phyloP scores from a whole-genome alignment of 2,329 filamentous ascomycete species.

The Orbilia quercus region DNA sequence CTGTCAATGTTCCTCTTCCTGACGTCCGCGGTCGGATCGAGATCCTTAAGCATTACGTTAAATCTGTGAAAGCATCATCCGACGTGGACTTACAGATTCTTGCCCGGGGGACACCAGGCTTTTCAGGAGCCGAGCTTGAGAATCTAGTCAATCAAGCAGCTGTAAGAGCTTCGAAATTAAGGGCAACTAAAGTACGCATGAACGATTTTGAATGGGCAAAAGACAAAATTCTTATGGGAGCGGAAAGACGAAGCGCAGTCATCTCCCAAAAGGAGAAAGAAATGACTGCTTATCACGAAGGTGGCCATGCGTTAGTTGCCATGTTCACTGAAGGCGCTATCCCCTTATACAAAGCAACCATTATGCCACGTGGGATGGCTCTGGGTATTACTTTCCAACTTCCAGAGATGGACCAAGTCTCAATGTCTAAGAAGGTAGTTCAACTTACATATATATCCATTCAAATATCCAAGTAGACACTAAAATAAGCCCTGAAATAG shows the following conservation, averaged over 20 bases:
- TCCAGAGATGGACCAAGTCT: slow-evolving; percentile 92
- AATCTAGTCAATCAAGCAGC: slow-evolving; percentile 97
- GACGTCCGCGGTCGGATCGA: slow-evolving; percentile 93
- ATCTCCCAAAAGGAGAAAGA: slow-evolving; percentile 94
- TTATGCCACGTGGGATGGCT: slow-evolving; percentile 87
- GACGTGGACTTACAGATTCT: slow-evolving; percentile 87
- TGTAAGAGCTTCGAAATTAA: slow-evolving; percentile 89
- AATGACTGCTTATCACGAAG: slow-evolving; percentile 95
- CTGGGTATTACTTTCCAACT: slow-evolving; percentile 89
- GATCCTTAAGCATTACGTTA: slow-evolving; percentile 92
- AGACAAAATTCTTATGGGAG: slow-evolving; percentile 97
- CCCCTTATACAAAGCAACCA: slow-evolving; percentile 95
- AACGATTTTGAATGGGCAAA: slow-evolving; percentile 95
- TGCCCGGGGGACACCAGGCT: slow-evolving; percentile 86
- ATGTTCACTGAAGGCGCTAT: slow-evolving; percentile 81
- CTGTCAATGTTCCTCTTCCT: slow-evolving; percentile 86
- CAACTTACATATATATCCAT: background rate
- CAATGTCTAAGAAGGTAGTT: slow-evolving; percentile 76
- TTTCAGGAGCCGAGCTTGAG: slow-evolving; percentile 94
- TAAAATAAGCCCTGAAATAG: slow-evolving; percentile 4
- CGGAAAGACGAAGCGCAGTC: slow-evolving; percentile 87
- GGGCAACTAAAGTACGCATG: slow-evolving; percentile 78
- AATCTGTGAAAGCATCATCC: slow-evolving; percentile 82
- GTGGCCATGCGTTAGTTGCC: slow-evolving; percentile 89
- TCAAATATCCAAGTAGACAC: slow-evolving; percentile 1